Evolutionary conservation across 495 filamentous ascomycete genomes (phyloP).

Genomic region (Friedmanniomyces endolithicus): DNA sequence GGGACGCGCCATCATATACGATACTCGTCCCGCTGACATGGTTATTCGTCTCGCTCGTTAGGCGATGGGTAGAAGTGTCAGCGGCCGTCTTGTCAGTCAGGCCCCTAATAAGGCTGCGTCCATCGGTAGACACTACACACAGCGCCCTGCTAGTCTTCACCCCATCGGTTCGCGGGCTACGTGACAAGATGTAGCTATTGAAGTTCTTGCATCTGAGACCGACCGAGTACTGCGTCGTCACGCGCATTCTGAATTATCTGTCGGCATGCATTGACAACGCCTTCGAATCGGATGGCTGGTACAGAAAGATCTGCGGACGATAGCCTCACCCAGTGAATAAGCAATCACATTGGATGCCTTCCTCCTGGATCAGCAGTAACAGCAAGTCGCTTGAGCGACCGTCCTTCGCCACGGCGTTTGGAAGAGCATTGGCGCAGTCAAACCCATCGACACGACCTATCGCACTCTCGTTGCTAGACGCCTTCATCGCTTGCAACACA

Average conservation of each 20-base stretch:
- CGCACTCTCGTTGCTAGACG: slow-evolving; percentile 27
- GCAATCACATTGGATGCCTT: slow-evolving; percentile 22
- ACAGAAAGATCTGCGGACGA: background rate
- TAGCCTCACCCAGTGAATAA: slow-evolving; percentile 16
- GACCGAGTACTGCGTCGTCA: slow-evolving; percentile 17
- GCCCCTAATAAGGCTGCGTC: too few species aligned
- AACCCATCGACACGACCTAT: too few species aligned
- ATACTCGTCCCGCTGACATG: slow-evolving; percentile 11
- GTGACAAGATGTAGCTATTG: slow-evolving; percentile 16
- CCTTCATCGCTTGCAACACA: slow-evolving; percentile 24
- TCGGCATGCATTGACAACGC: background rate
- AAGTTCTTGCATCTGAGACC: slow-evolving; percentile 17
- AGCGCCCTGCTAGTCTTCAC: slow-evolving; percentile 22
- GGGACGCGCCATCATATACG: background rate
- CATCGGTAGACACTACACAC: too few species aligned
- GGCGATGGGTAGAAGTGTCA: too few species aligned
- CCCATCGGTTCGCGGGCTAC: slow-evolving; percentile 24
- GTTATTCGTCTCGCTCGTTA: slow-evolving; percentile 20
- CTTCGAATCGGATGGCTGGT: background rate
- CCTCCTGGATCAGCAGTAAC: background rate
- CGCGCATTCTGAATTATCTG: slow-evolving; percentile 20
- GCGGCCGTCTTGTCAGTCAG: too few species aligned
- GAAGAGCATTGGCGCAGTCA: too few species aligned
- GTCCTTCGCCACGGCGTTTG: too few species aligned
- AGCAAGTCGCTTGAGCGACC: too few species aligned